Evolutionary conservation across 495 filamentous ascomycete species (phyloP), one percentile per base, ranked within the genome.

Genomic region (Parmelia sp.): DNA sequence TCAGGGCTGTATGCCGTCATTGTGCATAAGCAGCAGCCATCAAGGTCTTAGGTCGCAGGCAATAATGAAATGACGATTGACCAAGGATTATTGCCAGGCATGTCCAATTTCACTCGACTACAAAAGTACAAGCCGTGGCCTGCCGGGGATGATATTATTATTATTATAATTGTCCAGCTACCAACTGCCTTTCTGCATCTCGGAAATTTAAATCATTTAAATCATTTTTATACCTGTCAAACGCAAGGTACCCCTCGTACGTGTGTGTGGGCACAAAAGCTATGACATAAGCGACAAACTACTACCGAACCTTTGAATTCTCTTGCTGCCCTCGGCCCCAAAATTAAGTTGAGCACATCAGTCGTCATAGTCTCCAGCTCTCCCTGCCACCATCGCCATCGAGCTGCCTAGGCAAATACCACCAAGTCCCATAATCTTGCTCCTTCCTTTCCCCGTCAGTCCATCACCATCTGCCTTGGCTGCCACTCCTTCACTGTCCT

Each of bases 281-380:
- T 35, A 39, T 59, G 35, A 42, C 35, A 39, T 39, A 59, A 42
- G 23, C 33, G 57, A 35, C 57, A 59, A 59, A 10, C 39, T 10
- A 3, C 4, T 37, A 29, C 33, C 19, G 56, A 37, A 25, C 23
- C 19, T 31, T 39, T 39, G 31, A 15, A 58, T 36, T 57, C 33
- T 5, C 2, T 23, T 10, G 23, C 23, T 49, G n/a, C 9, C 6
- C 4, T 0, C 19, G 23, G 29, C 55, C 27, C 49, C 17, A 17
- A 53, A 17, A 3, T 53, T 53, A 14, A 19, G n/a, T n/a, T n/a
- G n/a, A 51, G 56, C n/a, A 64, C 31, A 64, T 64, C n/a, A 40
- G 11, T 64, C 62, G 62, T 64, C 62, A 64, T 64, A 58, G 12
- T 60, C 57, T 42, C 4, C 42, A 36, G 31, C 56, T 53, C 33